A percentile compares a stretch with the other conserved stretches of the same genome.
Conservation (phyloP, 2,329 filamentous ascomycete species). For the Helicocarpus griseus region DNA sequence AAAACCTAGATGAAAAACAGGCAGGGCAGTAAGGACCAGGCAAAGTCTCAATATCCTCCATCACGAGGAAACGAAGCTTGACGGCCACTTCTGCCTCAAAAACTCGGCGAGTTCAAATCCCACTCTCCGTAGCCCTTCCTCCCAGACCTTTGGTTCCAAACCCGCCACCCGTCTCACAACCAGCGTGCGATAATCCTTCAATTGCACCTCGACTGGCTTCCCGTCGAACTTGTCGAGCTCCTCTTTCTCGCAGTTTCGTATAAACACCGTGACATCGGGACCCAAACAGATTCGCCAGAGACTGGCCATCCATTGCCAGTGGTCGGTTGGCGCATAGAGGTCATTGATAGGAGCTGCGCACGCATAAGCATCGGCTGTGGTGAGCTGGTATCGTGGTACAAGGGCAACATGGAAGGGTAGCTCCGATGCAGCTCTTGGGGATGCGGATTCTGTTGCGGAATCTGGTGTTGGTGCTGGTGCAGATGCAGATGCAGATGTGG, state of each 20-base stretch:
- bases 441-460: slow-evolving; percentile 4
- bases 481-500: slow-evolving; percentile 2
- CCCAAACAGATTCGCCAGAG: slow-evolving; percentile 82
- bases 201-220: slow-evolving; percentile 46
- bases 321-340: slow-evolving; percentile 69
- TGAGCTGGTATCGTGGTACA: slow-evolving; percentile 70
- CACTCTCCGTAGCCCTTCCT: slow-evolving; percentile 62
- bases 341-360: slow-evolving; percentile 65
- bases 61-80: slow-evolving; percentile 1
- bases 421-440: slow-evolving; percentile 8
- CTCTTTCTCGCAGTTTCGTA: slow-evolving; percentile 32
- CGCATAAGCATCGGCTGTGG: slow-evolving; percentile 66
- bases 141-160: slow-evolving; percentile 42
- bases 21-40: neutral
- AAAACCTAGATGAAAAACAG: neutral
- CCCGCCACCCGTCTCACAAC: slow-evolving; percentile 41
- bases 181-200: slow-evolving; percentile 40
- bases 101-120: slow-evolving; percentile 83
- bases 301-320: slow-evolving; percentile 96
- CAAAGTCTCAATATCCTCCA: neutral
- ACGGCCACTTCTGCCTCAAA: slow-evolving; percentile 44
- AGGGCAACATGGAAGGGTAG: slow-evolving; percentile 58
- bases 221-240: slow-evolving; percentile 33
- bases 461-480: slow-evolving; percentile 9
- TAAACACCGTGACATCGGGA: slow-evolving; percentile 52